Evolutionary conservation across 2,329 filamentous ascomycete species (phyloP).

Genomic region (Colletotrichum simmondsii): DNA sequence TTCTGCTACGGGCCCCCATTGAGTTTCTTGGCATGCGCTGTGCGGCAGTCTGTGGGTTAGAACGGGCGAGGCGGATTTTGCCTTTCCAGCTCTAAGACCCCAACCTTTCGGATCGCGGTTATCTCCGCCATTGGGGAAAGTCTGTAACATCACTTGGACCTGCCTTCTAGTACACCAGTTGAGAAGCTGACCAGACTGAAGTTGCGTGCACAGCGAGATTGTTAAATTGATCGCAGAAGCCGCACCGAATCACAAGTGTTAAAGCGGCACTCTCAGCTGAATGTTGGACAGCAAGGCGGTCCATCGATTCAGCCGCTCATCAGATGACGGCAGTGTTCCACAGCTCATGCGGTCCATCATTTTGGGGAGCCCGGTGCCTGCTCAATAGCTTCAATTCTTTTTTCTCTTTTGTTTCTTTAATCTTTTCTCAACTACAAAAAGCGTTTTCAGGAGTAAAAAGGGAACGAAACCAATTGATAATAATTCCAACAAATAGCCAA

Average conservation of each 20-base stretch:
- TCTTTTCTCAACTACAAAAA: too few relatives aligned
- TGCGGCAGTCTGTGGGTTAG: conserved; percentile 17
- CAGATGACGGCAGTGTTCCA: not conserved
- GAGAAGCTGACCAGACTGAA: not conserved
- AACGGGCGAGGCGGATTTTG: not conserved
- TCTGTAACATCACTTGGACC: too few relatives aligned
- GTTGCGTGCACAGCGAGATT: not conserved
- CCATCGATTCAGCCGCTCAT: not conserved
- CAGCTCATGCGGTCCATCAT: not conserved
- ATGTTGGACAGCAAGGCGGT: not conserved
- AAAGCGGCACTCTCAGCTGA: not conserved
- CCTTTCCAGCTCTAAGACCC: too few relatives aligned
- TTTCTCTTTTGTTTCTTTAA: too few relatives aligned
- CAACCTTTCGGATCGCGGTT: not conserved
- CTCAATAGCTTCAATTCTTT: too few relatives aligned
- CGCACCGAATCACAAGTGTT: not conserved
- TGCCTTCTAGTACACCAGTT: not conserved
- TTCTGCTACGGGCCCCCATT: not conserved
- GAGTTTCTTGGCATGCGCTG: conserved; percentile 5
- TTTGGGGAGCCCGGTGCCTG: not conserved
- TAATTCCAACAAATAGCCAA: not conserved
- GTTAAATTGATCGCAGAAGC: not conserved
- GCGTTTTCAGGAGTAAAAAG: not conserved
- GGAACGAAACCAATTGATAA: not conserved
- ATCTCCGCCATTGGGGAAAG: not conserved